Conservation (phyloP, 345 rosid genomes). For the Sisymbrium altissimum region DNA sequence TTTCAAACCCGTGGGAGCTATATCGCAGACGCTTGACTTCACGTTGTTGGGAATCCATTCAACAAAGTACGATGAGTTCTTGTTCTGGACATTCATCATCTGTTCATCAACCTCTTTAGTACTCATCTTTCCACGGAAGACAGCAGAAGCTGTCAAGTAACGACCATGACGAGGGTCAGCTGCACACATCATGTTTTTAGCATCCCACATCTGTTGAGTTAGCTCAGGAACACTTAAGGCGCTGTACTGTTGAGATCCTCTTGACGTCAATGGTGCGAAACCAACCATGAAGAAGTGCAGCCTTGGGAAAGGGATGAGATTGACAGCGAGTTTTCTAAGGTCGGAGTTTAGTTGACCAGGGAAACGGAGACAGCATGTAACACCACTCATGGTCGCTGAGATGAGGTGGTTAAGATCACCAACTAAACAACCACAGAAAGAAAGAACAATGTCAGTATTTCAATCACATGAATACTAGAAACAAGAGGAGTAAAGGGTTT, state of each 20-base stretch:
- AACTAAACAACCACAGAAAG: conserved; percentile 12
- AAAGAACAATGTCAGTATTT: conserved; percentile 17
- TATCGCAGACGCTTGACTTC: conserved; percentile 33
- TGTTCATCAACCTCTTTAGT: conserved; percentile 13
- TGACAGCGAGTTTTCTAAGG: conserved; percentile 40
- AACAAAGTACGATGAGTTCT: conserved; percentile 31
- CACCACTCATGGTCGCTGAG: conserved; percentile 42
- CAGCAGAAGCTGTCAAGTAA: conserved; percentile 39
- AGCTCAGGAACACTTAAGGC: conserved; percentile 39
- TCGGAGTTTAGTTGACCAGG: conserved; percentile 43
- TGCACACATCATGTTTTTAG: conserved; percentile 46
- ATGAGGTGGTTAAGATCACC: conserved; percentile 42
- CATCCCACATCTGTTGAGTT: conserved; percentile 43
- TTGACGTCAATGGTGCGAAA: conserved; percentile 39
- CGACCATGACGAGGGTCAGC: conserved; percentile 44
- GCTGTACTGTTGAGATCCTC: conserved; percentile 41
- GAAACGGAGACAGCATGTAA: conserved; percentile 42
- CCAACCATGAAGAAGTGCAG: conserved; percentile 48
- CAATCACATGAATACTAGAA: neutral
- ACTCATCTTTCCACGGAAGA: conserved; percentile 44
- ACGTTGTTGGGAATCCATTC: conserved; percentile 36
- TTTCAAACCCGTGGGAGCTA: conserved; percentile 28
- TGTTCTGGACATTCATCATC: conserved; percentile 33
- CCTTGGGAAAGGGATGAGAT: conserved; percentile 40
- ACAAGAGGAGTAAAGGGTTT: neutral